Evolutionary conservation across 2,329 filamentous ascomycete species (phyloP), one percentile per base, ranked within the genome.

Genomic region (Diaporthe vaccinii): DNA sequence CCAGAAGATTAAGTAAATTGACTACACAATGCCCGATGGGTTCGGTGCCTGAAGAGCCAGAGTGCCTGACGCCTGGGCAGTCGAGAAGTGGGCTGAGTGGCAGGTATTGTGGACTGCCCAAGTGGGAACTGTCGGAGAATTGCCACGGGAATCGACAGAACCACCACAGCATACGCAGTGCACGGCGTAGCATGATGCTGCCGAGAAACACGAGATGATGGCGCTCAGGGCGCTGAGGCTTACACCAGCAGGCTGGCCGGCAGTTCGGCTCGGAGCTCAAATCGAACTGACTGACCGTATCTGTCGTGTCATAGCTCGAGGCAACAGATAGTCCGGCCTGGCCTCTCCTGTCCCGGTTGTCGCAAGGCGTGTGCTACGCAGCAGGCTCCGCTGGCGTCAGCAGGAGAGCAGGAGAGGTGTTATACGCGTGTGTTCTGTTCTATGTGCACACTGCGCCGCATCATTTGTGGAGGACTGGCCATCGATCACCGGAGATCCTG

Each of bases 71-170:
- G 3, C 17, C 41, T 65, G 61, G 61, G 61, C 61, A 34, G 25
- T 49, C 17, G 44, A 49, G n/a, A 31, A 28, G 34, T 39, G 25
- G 59, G 25, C 36, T 28, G 17, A 20, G 59, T 44, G 59, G 36
- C 59, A 62, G 58, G n/a, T 62, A 28, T 62, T 62, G 59, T 62
- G 59, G 59, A n/a, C n/a, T 31, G n/a, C 36, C 59, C n/a, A 15
- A 17, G 59, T 65, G 59, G 55, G 46, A 70, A 58, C 65, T 57
- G 46, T 58, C 73, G 73, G 73, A 68, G 28, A 34, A 31, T 70
- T 61, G 3, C 25, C 25, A 44, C 34, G 57, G 57, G n/a, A 62
- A 46, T 39, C 41, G 41, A 61, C 55, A 59, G 28, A n/a, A 72
- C 25, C 41, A 72, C 14, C 39, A 70, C 67, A n/a, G n/a, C 49